Percentiles rank a stretch among this genome's conserved stretches.
Conservation (phyloP, 1,284 basidiomycete genomes). For the Trichosporon sp. region DNA sequence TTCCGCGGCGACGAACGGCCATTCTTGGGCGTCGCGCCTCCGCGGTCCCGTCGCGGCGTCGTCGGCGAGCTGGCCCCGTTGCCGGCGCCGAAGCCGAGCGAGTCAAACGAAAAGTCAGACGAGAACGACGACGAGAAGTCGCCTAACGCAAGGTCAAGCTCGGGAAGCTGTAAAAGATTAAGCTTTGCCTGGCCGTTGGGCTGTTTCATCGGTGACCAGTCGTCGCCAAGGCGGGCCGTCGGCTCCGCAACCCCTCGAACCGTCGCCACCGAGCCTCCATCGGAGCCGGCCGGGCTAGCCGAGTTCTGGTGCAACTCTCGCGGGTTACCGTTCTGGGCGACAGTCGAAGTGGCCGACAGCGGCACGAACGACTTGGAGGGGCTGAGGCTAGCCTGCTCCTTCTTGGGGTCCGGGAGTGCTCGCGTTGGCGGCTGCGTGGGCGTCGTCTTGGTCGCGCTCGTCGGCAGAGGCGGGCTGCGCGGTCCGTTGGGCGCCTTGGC, state of each 20-base stretch:
- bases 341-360: background rate
- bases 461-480: background rate
- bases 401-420: background rate
- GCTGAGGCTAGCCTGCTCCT: background rate
- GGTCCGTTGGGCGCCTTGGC: background rate
- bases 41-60: slow-evolving; percentile 22
- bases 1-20: slow-evolving; percentile 4
- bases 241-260: slow-evolving; percentile 10
- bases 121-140: slow-evolving; percentile 3
- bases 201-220: background rate
- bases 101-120: slow-evolving; percentile 35
- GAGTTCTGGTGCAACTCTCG: slow-evolving; percentile 11
- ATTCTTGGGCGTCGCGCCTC: background rate
- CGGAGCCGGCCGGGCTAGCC: slow-evolving; percentile 19
- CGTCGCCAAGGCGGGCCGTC: background rate
- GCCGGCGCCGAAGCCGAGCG: slow-evolving; percentile 17
- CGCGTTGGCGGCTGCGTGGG: background rate
- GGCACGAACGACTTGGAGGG: background rate
- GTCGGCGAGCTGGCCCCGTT: slow-evolving; percentile 27
- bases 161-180: slow-evolving; percentile 42
- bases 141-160: slow-evolving; percentile 45
- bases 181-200: slow-evolving; percentile 10
- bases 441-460: background rate
- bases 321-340: background rate
- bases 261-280: slow-evolving; percentile 14